Evolutionary conservation across 345 rosid species (phyloP).

Genomic region (Euclidium syriacum): DNA sequence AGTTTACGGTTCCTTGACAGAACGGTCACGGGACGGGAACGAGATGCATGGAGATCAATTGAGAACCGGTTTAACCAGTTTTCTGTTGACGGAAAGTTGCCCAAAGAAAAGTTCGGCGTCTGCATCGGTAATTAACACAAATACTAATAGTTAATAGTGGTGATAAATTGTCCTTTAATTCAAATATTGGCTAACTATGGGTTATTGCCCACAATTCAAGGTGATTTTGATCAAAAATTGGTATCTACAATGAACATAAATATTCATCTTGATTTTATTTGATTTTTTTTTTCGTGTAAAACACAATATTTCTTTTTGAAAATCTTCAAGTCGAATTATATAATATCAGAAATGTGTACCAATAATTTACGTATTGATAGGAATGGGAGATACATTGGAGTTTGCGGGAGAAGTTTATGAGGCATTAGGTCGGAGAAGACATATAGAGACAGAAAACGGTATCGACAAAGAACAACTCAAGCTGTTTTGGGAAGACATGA

Average conservation of each 20-base stretch:
- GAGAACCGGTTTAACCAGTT: constrained; percentile 70
- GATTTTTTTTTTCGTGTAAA: background rate
- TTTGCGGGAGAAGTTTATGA: constrained; percentile 76
- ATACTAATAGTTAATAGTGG: background rate
- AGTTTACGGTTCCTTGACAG: constrained; percentile 81
- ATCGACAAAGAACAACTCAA: constrained; percentile 58
- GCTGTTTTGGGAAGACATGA: constrained; percentile 89
- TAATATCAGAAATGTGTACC: no score
- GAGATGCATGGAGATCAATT: constrained; percentile 76
- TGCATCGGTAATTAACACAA: constrained; percentile 52
- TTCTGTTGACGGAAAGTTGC: constrained; percentile 51
- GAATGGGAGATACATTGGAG: constrained; percentile 88
- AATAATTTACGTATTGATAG: no score
- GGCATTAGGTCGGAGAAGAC: constrained; percentile 68
- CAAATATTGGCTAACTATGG: no score
- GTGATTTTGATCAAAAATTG: no score
- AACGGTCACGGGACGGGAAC: constrained; percentile 65
- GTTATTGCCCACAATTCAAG: no score
- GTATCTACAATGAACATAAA: background rate
- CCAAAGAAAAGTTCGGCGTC: constrained; percentile 62
- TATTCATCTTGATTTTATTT: background rate
- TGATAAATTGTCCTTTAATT: background rate
- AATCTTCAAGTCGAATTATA: background rate
- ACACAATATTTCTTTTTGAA: no score
- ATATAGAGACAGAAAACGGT: constrained; percentile 45